These are phyloP conservation scores for Xylaria sp. DNA, from an alignment of 2,329 filamentous ascomycete species.

Conservation along the genomic window DNA sequence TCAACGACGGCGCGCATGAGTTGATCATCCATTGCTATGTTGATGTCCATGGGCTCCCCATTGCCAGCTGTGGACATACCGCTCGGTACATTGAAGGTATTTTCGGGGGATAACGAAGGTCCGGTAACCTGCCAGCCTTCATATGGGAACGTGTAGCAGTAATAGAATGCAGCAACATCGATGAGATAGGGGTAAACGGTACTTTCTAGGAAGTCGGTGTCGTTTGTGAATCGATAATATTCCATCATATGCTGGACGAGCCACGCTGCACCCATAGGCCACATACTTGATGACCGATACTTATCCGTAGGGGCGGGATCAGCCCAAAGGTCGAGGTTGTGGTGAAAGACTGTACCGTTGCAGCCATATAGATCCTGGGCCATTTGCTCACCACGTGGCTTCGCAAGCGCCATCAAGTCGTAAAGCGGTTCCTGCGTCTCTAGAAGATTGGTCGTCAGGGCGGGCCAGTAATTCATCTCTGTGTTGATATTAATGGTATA, in stretches of 20 bases:
- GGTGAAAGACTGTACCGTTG: conserved; percentile 51
- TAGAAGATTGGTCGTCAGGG: conserved; percentile 46
- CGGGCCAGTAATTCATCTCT: conserved; percentile 43
- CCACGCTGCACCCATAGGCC: conserved; percentile 56
- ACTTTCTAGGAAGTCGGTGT: conserved; percentile 45
- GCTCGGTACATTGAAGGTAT: conserved; percentile 31
- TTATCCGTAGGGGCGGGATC: conserved; percentile 51
- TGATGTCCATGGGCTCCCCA: conserved; percentile 31
- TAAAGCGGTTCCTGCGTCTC: conserved; percentile 56
- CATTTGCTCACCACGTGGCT: conserved; percentile 47
- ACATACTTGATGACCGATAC: conserved; percentile 40
- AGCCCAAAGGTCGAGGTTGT: conserved; percentile 54
- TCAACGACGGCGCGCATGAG: conserved; percentile 53
- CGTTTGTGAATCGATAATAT: conserved; percentile 50
- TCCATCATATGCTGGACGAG: conserved; percentile 53
- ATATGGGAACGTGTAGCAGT: conserved; percentile 51
- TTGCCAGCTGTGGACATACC: conserved; percentile 15
- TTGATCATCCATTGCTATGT: conserved; percentile 34
- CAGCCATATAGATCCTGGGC: conserved; percentile 53
- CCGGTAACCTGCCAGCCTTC: conserved; percentile 38
- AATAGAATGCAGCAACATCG: conserved; percentile 51
- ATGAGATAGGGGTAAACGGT: conserved; percentile 47
- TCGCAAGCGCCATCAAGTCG: conserved; percentile 39
- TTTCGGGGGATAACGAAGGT: conserved; percentile 37
- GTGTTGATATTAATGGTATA: conserved; percentile 39